Evolutionary conservation across 2,329 filamentous ascomycete genomes (phyloP).

Genomic region (Alternaria novae-zelandiae): DNA sequence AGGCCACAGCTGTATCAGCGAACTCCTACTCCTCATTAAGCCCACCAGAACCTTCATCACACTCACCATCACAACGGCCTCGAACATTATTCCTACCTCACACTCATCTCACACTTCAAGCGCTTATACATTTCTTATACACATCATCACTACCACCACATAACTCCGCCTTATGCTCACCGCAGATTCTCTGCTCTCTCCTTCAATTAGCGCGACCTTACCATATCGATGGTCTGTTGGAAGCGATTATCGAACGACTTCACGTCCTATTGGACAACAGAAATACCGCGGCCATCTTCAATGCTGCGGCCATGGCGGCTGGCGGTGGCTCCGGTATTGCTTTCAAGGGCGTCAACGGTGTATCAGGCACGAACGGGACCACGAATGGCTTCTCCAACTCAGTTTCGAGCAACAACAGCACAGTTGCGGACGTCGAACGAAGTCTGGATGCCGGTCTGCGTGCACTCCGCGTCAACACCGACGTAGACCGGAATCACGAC

Average conservation of each 20-base stretch:
- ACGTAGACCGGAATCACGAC: constrained; percentile 45
- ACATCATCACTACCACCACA: constrained; percentile 84
- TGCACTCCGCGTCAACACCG: constrained; percentile 59
- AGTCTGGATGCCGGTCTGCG: constrained; percentile 45
- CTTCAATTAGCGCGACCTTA: constrained; percentile 93
- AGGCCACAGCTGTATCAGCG: constrained; percentile 48
- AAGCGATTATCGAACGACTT: constrained; percentile 89
- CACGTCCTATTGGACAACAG: constrained; percentile 89
- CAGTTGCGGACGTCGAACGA: constrained; percentile 24
- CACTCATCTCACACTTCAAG: constrained; percentile 85
- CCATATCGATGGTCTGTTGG: constrained; percentile 87
- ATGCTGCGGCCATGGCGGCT: constrained; percentile 96
- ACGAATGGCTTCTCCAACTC: constrained; percentile 26
- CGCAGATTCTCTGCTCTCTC: constrained; percentile 93
- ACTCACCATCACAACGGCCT: constrained; percentile 71
- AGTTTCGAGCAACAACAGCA: constrained; percentile 2
- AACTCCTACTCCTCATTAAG: constrained; percentile 54
- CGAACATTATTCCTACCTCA: constrained; percentile 92
- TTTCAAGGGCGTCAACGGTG: constrained; percentile 53
- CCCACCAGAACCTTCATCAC: constrained; percentile 59
- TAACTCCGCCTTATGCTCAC: constrained; percentile 81
- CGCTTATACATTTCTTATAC: constrained; percentile 91
- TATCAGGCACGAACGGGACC: constrained; percentile 33
- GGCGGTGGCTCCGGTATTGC: constrained; percentile 87
- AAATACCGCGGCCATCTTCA: constrained; percentile 96